A percentile compares a stretch with the other conserved stretches of the same genome.
phyloP scores from a whole-genome alignment of 768 basidiomycete species.

The Lentinula edodes region DNA sequence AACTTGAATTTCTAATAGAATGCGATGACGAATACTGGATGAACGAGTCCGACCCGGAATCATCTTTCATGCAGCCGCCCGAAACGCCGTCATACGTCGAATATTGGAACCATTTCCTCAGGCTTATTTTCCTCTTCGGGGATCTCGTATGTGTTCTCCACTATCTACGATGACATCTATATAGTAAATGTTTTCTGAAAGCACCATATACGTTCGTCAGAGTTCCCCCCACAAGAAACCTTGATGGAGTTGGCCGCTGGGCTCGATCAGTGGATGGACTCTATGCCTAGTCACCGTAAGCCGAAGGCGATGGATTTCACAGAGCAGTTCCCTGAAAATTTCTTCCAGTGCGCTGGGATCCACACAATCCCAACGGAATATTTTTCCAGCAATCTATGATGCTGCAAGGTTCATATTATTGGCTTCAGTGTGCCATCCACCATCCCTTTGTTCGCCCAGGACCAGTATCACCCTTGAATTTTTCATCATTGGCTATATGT shows the following conservation, averaged over 20 bases:
- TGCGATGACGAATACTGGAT: slow-evolving; percentile 69
- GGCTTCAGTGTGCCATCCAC: slow-evolving; percentile 38
- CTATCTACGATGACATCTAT: slow-evolving; percentile 32
- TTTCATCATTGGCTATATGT: slow-evolving; percentile 34
- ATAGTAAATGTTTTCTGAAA: neutral
- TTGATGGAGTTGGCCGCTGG: slow-evolving; percentile 60
- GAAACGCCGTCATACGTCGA: slow-evolving; percentile 39
- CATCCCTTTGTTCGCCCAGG: slow-evolving; percentile 35
- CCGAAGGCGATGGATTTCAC: slow-evolving; percentile 1
- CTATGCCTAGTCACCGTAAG: slow-evolving; percentile 51
- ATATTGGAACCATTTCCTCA: slow-evolving; percentile 40
- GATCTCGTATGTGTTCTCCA: slow-evolving; percentile 43
- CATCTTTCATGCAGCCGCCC: slow-evolving; percentile 48
- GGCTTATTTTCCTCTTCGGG: slow-evolving; percentile 44
- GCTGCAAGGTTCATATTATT: slow-evolving; percentile 36
- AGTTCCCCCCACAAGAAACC: slow-evolving; percentile 35
- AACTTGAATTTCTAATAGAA: slow-evolving; percentile 54
- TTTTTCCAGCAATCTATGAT: slow-evolving; percentile 34
- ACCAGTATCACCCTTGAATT: slow-evolving; percentile 1
- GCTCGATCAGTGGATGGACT: slow-evolving; percentile 56
- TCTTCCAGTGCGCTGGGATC: slow-evolving; percentile 17
- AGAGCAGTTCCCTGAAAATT: neutral
- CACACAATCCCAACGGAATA: slow-evolving; percentile 17
- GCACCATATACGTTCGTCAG: neutral
- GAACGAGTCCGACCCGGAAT: slow-evolving; percentile 29